Conservation (phyloP, 306 rosid species). For the Quercus wislizeni region DNA sequence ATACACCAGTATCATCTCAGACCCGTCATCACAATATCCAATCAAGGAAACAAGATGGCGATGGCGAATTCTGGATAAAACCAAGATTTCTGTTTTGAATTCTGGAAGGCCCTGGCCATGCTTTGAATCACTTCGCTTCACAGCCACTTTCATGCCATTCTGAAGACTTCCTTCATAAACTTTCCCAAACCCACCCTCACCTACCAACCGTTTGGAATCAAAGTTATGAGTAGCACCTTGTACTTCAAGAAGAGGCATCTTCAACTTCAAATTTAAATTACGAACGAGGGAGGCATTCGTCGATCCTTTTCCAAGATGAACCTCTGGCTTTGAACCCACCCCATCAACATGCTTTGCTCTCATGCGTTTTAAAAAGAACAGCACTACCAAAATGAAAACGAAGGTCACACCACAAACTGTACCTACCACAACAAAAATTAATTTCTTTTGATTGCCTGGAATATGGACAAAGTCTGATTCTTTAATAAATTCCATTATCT, state of each 20-base stretch:
- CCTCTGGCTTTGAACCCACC: conserved; percentile 11
- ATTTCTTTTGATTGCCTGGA: neutral
- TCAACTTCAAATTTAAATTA: conserved; percentile 37
- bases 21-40: conserved; percentile 49
- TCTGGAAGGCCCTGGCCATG: conserved; percentile 50
- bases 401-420: conserved; percentile 26
- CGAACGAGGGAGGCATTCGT: conserved; percentile 32
- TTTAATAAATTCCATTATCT: conserved; percentile 32
- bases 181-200: conserved; percentile 53
- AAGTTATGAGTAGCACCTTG: conserved; percentile 40
- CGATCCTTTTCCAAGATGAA: conserved; percentile 10
- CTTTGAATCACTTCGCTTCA: conserved; percentile 49
- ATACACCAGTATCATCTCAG: conserved; percentile 53
- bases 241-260: conserved; percentile 34
- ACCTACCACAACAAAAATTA: conserved; percentile 14
- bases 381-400: conserved; percentile 2
- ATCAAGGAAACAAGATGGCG: conserved; percentile 50
- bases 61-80: conserved; percentile 54
- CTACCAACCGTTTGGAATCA: conserved; percentile 23
- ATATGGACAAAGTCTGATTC: neutral
- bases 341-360: conserved; percentile 12
- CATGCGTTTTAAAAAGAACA: conserved; percentile 24
- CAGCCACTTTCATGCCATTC: conserved; percentile 39
- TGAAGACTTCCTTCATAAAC: conserved; percentile 47
- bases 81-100: conserved; percentile 50